Evolutionary conservation across 768 basidiomycete species (phyloP).

Genomic region (Leccinellum luteum): DNA sequence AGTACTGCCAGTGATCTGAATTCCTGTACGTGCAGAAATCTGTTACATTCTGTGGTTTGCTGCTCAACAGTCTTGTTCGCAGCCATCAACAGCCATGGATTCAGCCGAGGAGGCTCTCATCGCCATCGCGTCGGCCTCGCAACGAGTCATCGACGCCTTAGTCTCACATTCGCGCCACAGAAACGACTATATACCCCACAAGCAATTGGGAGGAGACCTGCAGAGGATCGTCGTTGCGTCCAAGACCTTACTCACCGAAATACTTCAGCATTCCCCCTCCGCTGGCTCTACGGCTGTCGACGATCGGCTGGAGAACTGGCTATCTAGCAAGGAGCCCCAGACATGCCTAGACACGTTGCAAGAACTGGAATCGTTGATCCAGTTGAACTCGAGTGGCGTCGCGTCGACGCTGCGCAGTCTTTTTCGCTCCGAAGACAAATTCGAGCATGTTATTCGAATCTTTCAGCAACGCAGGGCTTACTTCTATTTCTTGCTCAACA

Average conservation of each 20-base stretch:
- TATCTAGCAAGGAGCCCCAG: background rate
- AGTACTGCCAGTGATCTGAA: too few species aligned
- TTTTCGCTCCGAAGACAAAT: background rate
- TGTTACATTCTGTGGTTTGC: too few species aligned
- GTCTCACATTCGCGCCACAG: background rate
- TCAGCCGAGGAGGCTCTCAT: background rate
- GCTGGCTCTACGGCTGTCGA: background rate
- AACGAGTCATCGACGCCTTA: background rate
- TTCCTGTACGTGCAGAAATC: too few species aligned
- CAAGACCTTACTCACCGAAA: background rate
- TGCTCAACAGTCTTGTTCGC: background rate
- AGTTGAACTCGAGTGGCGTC: background rate
- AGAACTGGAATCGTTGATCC: background rate
- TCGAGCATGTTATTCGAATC: background rate
- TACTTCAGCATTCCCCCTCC: background rate
- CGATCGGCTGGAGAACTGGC: background rate
- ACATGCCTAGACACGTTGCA: background rate
- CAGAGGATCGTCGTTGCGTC: background rate
- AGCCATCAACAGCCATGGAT: background rate
- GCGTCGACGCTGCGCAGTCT: background rate
- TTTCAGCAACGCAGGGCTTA: background rate
- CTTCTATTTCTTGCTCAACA: background rate
- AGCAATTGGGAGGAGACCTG: background rate
- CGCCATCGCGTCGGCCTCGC: background rate
- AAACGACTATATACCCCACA: background rate